A percentile compares a stretch with the other conserved stretches of the same genome.
phyloP scores from a whole-genome alignment of 2,329 filamentous ascomycete species.

The Pseudogymnoascus destructans region DNA sequence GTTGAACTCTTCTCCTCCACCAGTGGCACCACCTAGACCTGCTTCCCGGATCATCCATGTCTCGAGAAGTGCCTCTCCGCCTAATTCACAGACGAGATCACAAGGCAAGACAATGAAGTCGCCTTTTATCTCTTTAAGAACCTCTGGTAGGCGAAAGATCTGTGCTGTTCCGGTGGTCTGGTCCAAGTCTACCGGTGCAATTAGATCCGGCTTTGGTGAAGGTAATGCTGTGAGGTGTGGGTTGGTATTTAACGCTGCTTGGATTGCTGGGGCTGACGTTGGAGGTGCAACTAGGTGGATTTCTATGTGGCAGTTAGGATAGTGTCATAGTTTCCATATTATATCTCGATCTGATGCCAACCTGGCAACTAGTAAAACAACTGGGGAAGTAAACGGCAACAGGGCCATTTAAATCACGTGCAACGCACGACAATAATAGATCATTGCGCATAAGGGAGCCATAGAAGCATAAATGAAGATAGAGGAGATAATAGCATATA shows the following conservation, averaged over 20 bases:
- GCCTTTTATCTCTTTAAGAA: slow-evolving; percentile 62
- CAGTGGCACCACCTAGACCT: slow-evolving; percentile 50
- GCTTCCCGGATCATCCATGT: slow-evolving; percentile 83
- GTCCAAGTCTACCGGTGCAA: slow-evolving; percentile 63
- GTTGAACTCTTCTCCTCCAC: slow-evolving; percentile 31
- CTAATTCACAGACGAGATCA: slow-evolving; percentile 82
- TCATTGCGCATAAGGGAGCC: neutral
- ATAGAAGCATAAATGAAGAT: neutral
- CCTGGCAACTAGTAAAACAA: neutral
- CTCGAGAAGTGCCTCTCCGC: slow-evolving; percentile 70
- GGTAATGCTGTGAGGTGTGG: slow-evolving; percentile 64
- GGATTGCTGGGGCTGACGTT: slow-evolving; percentile 53
- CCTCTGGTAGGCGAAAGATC: slow-evolving; percentile 70
- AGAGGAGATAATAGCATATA: neutral
- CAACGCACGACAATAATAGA: neutral
- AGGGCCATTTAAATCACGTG: neutral
- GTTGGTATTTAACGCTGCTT: slow-evolving; percentile 60
- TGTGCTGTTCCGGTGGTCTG: slow-evolving; percentile 83
- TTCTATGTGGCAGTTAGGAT: slow-evolving; percentile 29
- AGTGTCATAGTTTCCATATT: neutral
- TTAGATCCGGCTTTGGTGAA: slow-evolving; percentile 57
- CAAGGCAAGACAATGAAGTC: slow-evolving; percentile 90
- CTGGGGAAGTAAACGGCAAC: neutral
- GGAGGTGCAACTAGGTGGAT: slow-evolving; percentile 52
- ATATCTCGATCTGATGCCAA: neutral